Conservation (phyloP, 345 rosid species). For the Melastoma malabathricum region DNA sequence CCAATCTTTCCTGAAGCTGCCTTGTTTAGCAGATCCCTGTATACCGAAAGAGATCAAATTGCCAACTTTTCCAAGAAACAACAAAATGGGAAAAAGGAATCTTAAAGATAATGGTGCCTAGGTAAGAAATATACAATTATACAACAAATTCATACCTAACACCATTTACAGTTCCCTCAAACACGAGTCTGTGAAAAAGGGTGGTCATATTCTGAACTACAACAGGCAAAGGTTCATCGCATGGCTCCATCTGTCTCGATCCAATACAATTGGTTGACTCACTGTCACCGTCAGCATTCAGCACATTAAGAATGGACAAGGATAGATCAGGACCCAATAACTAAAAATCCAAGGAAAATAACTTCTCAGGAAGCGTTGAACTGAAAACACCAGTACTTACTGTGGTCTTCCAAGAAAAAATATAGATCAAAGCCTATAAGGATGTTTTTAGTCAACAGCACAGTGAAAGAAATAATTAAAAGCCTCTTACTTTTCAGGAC, state of each 20-base stretch:
- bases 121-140: too few species aligned
- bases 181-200: constrained; percentile 58
- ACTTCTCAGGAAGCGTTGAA: too few species aligned
- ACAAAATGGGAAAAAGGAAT: constrained; percentile 5
- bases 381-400: too few species aligned
- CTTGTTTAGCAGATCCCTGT: constrained; percentile 65
- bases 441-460: too few species aligned
- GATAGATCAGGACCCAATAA: too few species aligned
- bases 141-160: constrained; percentile 51
- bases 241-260: constrained; percentile 41
- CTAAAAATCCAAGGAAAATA: too few species aligned
- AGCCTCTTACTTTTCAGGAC: constrained; percentile 70
- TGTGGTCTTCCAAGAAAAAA: too few species aligned
- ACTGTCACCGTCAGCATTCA: constrained; percentile 18
- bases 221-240: constrained; percentile 32
- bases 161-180: constrained; percentile 64
- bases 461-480: neutral
- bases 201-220: constrained; percentile 39
- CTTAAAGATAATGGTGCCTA: neutral
- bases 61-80: constrained; percentile 9
- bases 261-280: constrained; percentile 36
- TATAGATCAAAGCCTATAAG: too few species aligned
- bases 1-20: constrained; percentile 50
- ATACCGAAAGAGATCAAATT: constrained; percentile 8
- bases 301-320: too few species aligned